A percentile compares a stretch with the other conserved stretches of the same genome.
These are phyloP conservation scores for Populus hybrid DNA, from an alignment of 441 rosid species.

Conservation along the genomic window DNA sequence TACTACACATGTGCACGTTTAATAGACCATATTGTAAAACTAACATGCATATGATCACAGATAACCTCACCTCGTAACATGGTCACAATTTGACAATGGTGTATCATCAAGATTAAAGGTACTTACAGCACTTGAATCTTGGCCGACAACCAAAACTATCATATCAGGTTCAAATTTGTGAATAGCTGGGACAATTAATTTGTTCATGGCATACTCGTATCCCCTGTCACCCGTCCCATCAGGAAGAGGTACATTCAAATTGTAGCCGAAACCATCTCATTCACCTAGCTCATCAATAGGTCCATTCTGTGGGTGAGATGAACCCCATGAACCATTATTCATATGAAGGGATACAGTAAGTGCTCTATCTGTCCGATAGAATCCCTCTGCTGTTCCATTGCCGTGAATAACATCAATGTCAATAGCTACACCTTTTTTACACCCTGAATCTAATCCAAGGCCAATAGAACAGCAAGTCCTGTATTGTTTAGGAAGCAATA, in stretches of 20 bases:
- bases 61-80: background rate
- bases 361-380: slow-evolving; percentile 55
- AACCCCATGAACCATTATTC: slow-evolving; percentile 95
- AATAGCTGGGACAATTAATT: slow-evolving; percentile 66
- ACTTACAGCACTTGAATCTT: too few species aligned
- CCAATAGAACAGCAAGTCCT: slow-evolving; percentile 62
- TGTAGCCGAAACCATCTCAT: slow-evolving; percentile 70
- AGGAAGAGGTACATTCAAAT: slow-evolving; percentile 78
- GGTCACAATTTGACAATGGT: too few species aligned
- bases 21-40: background rate
- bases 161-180: slow-evolving; percentile 60
- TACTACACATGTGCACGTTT: too few species aligned
- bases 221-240: slow-evolving; percentile 82
- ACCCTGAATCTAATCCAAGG: slow-evolving; percentile 47
- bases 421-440: slow-evolving; percentile 50
- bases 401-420: slow-evolving; percentile 91
- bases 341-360: slow-evolving; percentile 89
- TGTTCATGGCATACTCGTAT: slow-evolving; percentile 53
- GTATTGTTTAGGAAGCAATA: slow-evolving; percentile 87
- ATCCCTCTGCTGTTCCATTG: slow-evolving; percentile 87
- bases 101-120: too few species aligned
- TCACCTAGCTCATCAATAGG: slow-evolving; percentile 70
- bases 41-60: background rate
- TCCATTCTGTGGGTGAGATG: slow-evolving; percentile 82
- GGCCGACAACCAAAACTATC: slow-evolving; percentile 72